Conservation (phyloP, 2,329 filamentous ascomycete species). For the Diaporthe helianthi region DNA sequence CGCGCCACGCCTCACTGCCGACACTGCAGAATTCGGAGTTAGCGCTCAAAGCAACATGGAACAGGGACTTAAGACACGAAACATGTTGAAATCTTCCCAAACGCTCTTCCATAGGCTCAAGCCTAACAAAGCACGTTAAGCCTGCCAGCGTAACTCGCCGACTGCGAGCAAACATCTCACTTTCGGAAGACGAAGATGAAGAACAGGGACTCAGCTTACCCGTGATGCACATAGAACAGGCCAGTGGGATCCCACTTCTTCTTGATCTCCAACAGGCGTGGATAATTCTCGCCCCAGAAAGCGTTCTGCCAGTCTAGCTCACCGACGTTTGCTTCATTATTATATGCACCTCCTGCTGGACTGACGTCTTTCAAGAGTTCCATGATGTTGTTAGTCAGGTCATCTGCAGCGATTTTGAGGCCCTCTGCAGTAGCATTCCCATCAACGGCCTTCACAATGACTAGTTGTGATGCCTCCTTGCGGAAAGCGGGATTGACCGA, state of each 20-base stretch:
- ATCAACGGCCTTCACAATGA: slow-evolving; percentile 38
- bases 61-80: neutral
- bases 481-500: slow-evolving; percentile 59
- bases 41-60: neutral
- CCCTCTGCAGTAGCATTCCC: slow-evolving; percentile 40
- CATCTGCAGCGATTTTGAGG: slow-evolving; percentile 38
- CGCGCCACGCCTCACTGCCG: slow-evolving; percentile 26
- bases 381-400: slow-evolving; percentile 40
- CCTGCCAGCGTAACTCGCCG: neutral
- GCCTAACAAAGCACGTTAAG: neutral
- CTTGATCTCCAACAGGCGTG: slow-evolving; percentile 45
- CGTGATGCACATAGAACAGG: slow-evolving; percentile 45
- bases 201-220: neutral
- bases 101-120: neutral
- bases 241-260: slow-evolving; percentile 45
- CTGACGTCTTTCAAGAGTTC: slow-evolving; percentile 40
- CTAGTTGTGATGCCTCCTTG: slow-evolving; percentile 42
- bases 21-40: slow-evolving; percentile 3
- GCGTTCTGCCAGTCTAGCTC: slow-evolving; percentile 40
- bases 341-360: slow-evolving; percentile 41
- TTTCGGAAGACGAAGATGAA: neutral
- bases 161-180: neutral
- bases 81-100: neutral
- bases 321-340: slow-evolving; percentile 48
- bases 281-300: slow-evolving; percentile 45